phyloP scores from a whole-genome alignment of 73 alveolate species.

The Tetrahymena thermophila region DNA sequence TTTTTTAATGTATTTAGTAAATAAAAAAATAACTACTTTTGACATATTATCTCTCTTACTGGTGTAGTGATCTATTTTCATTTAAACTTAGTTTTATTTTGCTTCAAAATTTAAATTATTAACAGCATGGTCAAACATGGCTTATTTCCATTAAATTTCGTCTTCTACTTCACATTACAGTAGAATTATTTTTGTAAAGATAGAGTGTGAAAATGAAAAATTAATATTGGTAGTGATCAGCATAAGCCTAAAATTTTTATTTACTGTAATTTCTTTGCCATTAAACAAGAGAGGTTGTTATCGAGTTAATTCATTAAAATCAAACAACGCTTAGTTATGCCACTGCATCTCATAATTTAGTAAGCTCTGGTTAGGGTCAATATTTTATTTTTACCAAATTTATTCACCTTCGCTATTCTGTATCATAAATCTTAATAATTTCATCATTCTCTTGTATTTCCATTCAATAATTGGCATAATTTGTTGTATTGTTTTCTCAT shows the following conservation, averaged over 20 bases:
- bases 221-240: background rate
- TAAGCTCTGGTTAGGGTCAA: background rate
- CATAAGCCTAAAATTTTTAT: background rate
- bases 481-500: background rate
- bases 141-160: background rate
- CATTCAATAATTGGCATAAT: background rate
- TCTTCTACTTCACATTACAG: background rate
- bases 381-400: background rate
- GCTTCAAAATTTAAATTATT: background rate
- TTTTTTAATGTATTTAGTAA: background rate
- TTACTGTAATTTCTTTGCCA: background rate
- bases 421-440: background rate
- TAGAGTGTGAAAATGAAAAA: background rate
- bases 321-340: background rate
- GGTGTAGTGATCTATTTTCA: background rate
- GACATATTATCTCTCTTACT: background rate
- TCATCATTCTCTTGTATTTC: background rate
- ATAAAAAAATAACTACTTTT: background rate
- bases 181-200: background rate
- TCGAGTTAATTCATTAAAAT: background rate
- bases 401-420: background rate
- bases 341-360: background rate
- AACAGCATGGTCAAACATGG: background rate
- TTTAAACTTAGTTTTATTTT: background rate
- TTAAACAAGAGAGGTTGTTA: background rate